Evolutionary conservation across 805 yeast genomes (phyloP), one percentile per base, ranked within the genome.

Genomic region (Starmerella tilneyi): DNA sequence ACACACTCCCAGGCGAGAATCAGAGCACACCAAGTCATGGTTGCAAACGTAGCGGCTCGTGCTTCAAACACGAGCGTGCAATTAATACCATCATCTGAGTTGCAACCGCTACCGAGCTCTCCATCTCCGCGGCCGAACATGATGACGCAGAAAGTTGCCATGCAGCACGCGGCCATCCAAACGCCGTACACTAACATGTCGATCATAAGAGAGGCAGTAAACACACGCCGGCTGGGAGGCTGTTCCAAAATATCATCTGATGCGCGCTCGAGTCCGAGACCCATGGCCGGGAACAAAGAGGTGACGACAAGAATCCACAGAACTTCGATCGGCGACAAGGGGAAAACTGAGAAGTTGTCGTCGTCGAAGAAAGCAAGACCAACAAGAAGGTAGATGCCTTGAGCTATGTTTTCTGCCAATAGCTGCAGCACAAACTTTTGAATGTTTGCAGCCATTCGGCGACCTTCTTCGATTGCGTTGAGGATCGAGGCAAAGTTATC

Each of bases 21-120:
- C 48, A 84, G 70, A 3, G 89, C 81, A 65, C 88, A 74, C 94
- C 94, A 84, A 0, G 94, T 84, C 79, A 84, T 79, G 1, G 79
- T 75, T 1, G 81, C 81, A 67, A 84, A 84, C 0, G 86, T 74
- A 3, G 81, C 75, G 3, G 94, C 75, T 60, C 95, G 74, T 4
- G 86, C 83, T 55, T 74, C 70, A 64, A 78, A 84, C 11, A 84
- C 94, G 50, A 69, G 63, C 37, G 65, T 56, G 64, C 95, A 84
- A 0, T 64, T 48, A 2, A 58, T 65, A 32, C 65, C 64, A 43
- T 66, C 67, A 23, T 59, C 61, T 23, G 70, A 63, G 62, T 84
- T 84, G 65, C 94, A 84, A 48, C 69, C 63, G 16, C 46, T 37
- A 13, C 92, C 94, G 40, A 84, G 69, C 4, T 46, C 37, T 26